Evolutionary conservation across 306 rosid species (phyloP).

Genomic region (Quercus mongolica): DNA sequence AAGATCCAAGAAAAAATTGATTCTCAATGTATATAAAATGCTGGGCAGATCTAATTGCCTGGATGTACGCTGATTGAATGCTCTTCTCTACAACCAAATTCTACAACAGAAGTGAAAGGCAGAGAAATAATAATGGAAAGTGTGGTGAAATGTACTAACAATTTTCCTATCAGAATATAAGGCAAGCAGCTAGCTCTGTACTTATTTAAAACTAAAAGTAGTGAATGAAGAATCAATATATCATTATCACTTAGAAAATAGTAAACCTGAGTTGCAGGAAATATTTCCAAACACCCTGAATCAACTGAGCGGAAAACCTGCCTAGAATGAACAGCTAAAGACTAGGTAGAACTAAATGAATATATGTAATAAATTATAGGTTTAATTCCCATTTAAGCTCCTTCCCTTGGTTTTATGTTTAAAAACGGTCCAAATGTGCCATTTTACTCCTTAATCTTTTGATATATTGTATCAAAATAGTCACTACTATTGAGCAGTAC

Average conservation of each 20-base stretch:
- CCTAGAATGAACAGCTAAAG: not conserved
- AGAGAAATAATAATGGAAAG: no score
- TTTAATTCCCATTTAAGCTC: not conserved
- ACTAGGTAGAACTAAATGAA: not conserved
- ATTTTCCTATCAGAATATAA: not conserved
- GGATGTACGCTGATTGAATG: slow-evolving; percentile 88
- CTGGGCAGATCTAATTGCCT: slow-evolving; percentile 89
- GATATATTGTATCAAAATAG: no score
- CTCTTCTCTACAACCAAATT: slow-evolving; percentile 88
- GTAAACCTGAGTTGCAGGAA: slow-evolving; percentile 80
- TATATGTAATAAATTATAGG: not conserved
- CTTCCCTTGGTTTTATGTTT: no score
- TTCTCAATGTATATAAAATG: slow-evolving; percentile 91
- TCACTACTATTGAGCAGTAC: no score
- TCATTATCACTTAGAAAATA: not conserved
- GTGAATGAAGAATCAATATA: not conserved
- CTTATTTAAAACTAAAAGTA: not conserved
- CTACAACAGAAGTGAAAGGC: slow-evolving; percentile 41
- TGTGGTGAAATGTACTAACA: no score
- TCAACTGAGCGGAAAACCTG: slow-evolving; percentile 35
- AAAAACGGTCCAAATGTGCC: no score
- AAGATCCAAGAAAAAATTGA: slow-evolving; percentile 90
- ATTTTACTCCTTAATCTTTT: no score
- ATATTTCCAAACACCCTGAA: slow-evolving; percentile 94
- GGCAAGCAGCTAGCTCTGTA: not conserved